Evolutionary conservation across 441 rosid species (phyloP), one percentile per base, ranked within the genome.

Genomic region (Corymbia calophylla): DNA sequence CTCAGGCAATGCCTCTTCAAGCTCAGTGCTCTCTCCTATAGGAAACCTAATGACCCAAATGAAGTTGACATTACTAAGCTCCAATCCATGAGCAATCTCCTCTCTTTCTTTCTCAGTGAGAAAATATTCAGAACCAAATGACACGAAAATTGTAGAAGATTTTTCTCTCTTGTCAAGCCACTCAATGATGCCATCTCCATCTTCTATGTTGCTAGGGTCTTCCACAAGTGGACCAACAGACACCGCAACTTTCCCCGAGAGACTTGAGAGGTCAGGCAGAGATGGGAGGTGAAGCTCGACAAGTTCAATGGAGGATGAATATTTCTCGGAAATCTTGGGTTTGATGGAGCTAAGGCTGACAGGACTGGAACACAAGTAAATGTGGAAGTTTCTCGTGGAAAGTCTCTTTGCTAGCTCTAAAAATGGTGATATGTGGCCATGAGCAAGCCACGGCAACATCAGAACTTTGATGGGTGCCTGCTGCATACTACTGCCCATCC

Each of bases 401-500:
- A 89, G 85, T 70, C 60, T 86, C 88, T 86, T 66, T 58, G 90
- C 87, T 39, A 89, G 88, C 70, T 89, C 90, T 23, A 89, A 53
- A 87, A 8, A 86, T 35, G 90, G 90, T 14, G 90, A 89, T 55
- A 86, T 51, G 90, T 89, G 90, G 27, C 90, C 88, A 31, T 89
- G 87, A 70, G 90, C 90, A 58, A 89, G 87, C 90, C 88, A 89
- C 86, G 88, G 90, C 14, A 89, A 60, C 90, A 86, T 89, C 88
- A 89, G 35, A 85, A 89, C 25, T 56, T 54, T 89, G 7, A 89
- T 81, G 15, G 58, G 29, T 35, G 13, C 44, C 51, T 53, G 77
- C 51, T 53, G 77, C 44, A 66, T 66, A 17, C 32, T 31, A 21
- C 19, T 12, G 29, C 25, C 64, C 55, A 81, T 44, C 86, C 86